These are phyloP conservation scores for Metschnikowia cerradonensis DNA, from an alignment of 805 yeast species.

Conservation along the genomic window DNA sequence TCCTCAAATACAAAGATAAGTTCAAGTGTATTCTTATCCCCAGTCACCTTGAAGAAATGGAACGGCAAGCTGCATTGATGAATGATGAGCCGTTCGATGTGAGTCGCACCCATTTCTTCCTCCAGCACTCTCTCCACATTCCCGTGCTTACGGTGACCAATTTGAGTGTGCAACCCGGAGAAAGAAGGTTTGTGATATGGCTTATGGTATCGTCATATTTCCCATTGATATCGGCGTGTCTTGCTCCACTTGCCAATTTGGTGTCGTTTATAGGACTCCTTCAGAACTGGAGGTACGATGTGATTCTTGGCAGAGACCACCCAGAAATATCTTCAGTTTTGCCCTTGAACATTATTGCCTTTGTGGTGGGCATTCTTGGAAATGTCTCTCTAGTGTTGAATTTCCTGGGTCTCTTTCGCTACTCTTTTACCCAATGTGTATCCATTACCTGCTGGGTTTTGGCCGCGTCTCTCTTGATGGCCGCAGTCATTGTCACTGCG, in stretches of 20 bases:
- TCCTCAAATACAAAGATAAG: conserved; percentile 13
- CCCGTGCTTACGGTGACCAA: conserved; percentile 30
- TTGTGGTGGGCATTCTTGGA: conserved; percentile 62
- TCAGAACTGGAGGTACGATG: conserved; percentile 56
- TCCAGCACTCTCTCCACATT: conserved; percentile 30
- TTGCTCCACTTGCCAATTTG: conserved; percentile 77
- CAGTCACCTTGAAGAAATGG: conserved; percentile 6
- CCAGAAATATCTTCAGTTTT: conserved; percentile 26
- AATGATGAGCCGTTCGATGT: conserved; percentile 5
- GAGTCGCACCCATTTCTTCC: conserved; percentile 14
- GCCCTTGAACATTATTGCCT: conserved; percentile 57
- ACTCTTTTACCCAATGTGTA: conserved; percentile 56
- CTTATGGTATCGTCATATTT: conserved; percentile 62
- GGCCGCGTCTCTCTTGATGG: conserved; percentile 53
- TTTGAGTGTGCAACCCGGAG: conserved; percentile 36
- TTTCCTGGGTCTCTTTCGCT: conserved; percentile 55
- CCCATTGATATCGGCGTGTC: conserved; percentile 72
- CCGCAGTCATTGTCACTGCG: conserved; percentile 41
- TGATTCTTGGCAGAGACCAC: conserved; percentile 29
- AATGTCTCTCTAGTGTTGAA: conserved; percentile 68
- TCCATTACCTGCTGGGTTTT: conserved; percentile 62
- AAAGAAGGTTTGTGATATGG: conserved; percentile 47
- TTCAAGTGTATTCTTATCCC: conserved; percentile 14
- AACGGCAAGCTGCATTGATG: background rate
- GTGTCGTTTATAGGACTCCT: conserved; percentile 67